Conservation (phyloP, 1,284 basidiomycete species). For the Ceratobasidium sp. region DNA sequence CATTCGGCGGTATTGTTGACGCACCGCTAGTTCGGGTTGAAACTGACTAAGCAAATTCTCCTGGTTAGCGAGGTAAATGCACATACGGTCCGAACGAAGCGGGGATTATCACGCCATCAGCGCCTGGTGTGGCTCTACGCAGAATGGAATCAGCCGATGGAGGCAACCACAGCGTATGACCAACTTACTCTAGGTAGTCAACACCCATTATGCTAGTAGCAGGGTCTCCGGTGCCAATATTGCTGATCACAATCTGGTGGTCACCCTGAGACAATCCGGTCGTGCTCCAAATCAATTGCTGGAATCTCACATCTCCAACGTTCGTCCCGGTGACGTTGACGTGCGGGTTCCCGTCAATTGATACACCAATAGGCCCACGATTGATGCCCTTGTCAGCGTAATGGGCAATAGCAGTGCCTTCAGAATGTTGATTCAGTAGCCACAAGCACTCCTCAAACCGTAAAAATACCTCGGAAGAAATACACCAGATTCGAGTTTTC, state of each 20-base stretch:
- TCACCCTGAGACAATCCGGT: neutral
- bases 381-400: neutral
- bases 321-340: neutral
- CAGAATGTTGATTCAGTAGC: neutral
- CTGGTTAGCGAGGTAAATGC: too few species aligned
- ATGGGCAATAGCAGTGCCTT: neutral
- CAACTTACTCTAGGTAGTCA: too few species aligned
- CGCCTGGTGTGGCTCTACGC: too few species aligned
- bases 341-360: constrained; percentile 12
- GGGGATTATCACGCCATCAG: too few species aligned
- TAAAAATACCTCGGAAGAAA: constrained; percentile 11
- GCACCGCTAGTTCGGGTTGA: neutral
- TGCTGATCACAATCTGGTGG: constrained; percentile 21
- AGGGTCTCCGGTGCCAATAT: neutral
- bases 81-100: too few species aligned
- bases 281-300: neutral
- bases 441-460: neutral
- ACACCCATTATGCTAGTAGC: too few species aligned
- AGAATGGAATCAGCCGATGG: too few species aligned
- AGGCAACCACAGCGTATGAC: too few species aligned
- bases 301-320: neutral
- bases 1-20: neutral
- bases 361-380: neutral
- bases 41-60: too few species aligned
- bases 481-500: neutral